phyloP scores from a whole-genome alignment of 345 rosid species.

The Triadica sebifera region DNA sequence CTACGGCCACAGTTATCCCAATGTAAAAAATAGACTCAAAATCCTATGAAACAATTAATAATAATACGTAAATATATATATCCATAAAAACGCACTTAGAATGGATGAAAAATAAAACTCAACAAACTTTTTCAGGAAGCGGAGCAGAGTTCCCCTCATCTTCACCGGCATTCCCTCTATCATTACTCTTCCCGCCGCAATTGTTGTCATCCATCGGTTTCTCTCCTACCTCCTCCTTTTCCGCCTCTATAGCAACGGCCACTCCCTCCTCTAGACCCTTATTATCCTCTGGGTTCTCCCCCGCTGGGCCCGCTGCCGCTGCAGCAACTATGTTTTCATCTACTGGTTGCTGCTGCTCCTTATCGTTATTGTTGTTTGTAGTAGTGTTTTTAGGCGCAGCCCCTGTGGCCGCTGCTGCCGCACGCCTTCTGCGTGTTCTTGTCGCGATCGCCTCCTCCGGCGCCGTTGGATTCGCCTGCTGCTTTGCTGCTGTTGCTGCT shows the following conservation, averaged over 20 bases:
- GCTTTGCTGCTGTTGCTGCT: conserved; percentile 30
- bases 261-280: conserved; percentile 19
- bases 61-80: background rate
- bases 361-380: conserved; percentile 11
- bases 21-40: background rate
- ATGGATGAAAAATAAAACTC: background rate
- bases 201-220: conserved; percentile 57
- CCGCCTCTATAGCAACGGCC: background rate
- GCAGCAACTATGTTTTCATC: conserved; percentile 33
- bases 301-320: conserved; percentile 19
- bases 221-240: conserved; percentile 23
- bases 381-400: conserved; percentile 16
- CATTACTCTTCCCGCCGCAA: conserved; percentile 67
- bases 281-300: conserved; percentile 22
- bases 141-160: conserved; percentile 93
- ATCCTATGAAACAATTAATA: background rate
- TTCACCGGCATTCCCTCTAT: conserved; percentile 67
- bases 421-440: conserved; percentile 42
- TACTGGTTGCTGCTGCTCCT: conserved; percentile 13
- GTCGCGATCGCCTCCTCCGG: conserved; percentile 55
- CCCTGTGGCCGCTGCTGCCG: conserved; percentile 47
- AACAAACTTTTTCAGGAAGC: conserved; percentile 72
- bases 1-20: background rate
- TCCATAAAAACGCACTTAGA: background rate
- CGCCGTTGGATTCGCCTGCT: conserved; percentile 30